Conservation (phyloP, 345 rosid genomes). For the Euclidium syriacum region DNA sequence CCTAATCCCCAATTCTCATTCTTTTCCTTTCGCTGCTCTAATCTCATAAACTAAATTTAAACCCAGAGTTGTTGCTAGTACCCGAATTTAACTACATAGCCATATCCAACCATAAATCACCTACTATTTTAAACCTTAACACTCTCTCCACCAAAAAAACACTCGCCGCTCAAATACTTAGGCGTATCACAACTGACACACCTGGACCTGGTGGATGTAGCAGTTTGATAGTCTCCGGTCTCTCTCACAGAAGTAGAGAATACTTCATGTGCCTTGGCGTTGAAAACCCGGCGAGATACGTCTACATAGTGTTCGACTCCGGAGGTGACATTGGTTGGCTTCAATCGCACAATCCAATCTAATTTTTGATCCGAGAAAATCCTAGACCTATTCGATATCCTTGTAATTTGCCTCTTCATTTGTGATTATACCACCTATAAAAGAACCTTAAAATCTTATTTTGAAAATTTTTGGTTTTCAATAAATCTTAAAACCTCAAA, state of each 20-base stretch:
- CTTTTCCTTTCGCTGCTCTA: constrained; percentile 32
- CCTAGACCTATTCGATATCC: constrained; percentile 42
- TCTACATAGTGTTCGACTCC: constrained; percentile 66
- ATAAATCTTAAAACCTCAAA: too few species aligned
- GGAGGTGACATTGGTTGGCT: constrained; percentile 85
- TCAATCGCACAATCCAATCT: constrained; percentile 70
- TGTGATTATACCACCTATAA: too few species aligned
- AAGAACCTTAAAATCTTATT: too few species aligned
- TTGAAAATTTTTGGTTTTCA: too few species aligned
- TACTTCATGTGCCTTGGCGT: constrained; percentile 80
- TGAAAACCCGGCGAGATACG: constrained; percentile 58
- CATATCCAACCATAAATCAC: not conserved
- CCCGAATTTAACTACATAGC: not conserved
- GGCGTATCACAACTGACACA: constrained; percentile 16
- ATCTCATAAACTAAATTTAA: constrained; percentile 17
- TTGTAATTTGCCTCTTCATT: constrained; percentile 47
- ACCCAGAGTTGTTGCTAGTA: not conserved
- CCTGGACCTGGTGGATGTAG: constrained; percentile 32
- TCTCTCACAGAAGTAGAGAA: constrained; percentile 76
- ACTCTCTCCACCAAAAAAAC: constrained; percentile 38
- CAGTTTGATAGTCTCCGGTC: constrained; percentile 60
- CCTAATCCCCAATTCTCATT: constrained; percentile 23
- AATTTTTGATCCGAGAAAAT: constrained; percentile 54
- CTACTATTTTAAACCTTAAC: constrained; percentile 36
- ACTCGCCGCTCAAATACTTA: constrained; percentile 10